Evolutionary conservation across 148 eudicot genomes (phyloP).

Genomic region (Rhododendron simsii): DNA sequence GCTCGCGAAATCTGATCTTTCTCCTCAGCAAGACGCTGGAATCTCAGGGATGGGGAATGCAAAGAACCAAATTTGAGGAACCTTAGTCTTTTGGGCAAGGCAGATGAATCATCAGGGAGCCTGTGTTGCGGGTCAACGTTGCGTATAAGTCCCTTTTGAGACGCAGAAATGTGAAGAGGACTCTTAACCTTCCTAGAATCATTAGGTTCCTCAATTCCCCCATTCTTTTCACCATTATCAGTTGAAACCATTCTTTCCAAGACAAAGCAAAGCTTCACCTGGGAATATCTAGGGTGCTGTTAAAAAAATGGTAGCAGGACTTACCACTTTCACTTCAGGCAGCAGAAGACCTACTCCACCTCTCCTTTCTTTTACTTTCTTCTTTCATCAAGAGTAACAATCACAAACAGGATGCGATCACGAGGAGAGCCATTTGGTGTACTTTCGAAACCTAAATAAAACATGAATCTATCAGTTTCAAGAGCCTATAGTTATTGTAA

Average conservation of each 20-base stretch:
- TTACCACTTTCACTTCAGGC: neutral
- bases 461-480: neutral
- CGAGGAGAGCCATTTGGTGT: neutral
- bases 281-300: neutral
- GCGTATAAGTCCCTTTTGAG: slow-evolving; percentile 31
- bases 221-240: slow-evolving; percentile 28
- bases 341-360: neutral
- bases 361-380: neutral
- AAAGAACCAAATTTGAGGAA: slow-evolving; percentile 40
- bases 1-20: slow-evolving; percentile 67
- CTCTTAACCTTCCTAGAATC: slow-evolving; percentile 26
- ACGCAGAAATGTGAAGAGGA: slow-evolving; percentile 38
- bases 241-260: slow-evolving; percentile 16
- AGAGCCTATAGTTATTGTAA: neutral
- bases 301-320: neutral
- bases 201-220: slow-evolving; percentile 33
- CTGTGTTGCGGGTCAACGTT: slow-evolving; percentile 18
- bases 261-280: neutral
- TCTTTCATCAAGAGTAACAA: neutral
- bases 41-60: slow-evolving; percentile 49
- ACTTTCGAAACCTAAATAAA: neutral
- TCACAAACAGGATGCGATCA: neutral
- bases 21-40: slow-evolving; percentile 57
- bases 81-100: slow-evolving; percentile 25
- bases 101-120: neutral